Base-by-base conservation (phyloP, 441 rosid genomes). In the Eutrema salsugineum region DNA sequence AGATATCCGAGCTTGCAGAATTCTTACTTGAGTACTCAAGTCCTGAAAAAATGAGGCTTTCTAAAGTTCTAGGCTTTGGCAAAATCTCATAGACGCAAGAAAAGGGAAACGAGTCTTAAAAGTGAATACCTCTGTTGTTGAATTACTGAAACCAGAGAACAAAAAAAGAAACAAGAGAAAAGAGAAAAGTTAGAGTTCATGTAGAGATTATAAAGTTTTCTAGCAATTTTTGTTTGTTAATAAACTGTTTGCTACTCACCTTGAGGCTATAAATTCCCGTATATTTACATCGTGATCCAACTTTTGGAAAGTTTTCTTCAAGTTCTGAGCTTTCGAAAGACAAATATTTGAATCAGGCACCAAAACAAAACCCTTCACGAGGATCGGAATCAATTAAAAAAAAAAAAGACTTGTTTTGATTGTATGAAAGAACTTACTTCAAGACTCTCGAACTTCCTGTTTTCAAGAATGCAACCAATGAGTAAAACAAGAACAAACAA, bases 401-500 rank as follows among this genome's bases (percentile, higher is more conserved):
- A 62, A 46, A 64, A 35, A 20, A 61, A 19, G 14, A 32, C 60
- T 57, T 65, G 2, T 38, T 50, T 51, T 36, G 28, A 59, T 59
- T 30, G 69, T 61, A 42, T 68, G 59, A 72, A 78, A 78, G 48
- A 67, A 80, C 91, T 85, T 84, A 91, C 95, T 86, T 90, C 97
- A 76, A 90, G 96, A 79, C 87, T 80, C 79, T 92, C 98, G 66
- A 91, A 74, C 82, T 85, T 91, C 91, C 96, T 91, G 96, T 73
- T 53, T 79, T 4, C 22, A 32, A 82, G n/a, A 73, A 71, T 27
- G 43, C 58, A 36, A 33, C 46, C 17, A 43, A 33, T 70, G 48
- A 64, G 54, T 40, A 46, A 70, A 11, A 15, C 28, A 14, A 33
- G 6, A 70, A 28, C 10, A 69, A 63, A 39, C 58, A 68, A 46